These are phyloP conservation scores for Achaetomiella virescens DNA, from an alignment of 495 filamentous ascomycete species.

Conservation along the genomic window DNA sequence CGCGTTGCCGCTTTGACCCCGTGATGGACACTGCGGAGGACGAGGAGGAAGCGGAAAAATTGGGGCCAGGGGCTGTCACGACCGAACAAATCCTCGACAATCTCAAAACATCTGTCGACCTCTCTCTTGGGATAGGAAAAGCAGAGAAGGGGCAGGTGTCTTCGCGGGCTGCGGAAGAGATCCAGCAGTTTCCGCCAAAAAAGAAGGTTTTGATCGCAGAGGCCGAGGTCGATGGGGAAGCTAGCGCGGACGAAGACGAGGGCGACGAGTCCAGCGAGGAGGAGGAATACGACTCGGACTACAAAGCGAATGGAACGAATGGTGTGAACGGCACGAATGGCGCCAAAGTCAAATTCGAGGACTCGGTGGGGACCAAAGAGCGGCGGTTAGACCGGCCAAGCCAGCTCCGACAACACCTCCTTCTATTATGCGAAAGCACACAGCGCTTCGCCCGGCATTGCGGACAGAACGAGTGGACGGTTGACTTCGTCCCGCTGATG, in stretches of 20 bases:
- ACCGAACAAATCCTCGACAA: constrained; percentile 44
- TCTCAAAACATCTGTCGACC: constrained; percentile 32
- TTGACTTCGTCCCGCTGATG: constrained; percentile 68
- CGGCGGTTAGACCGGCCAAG: constrained; percentile 51
- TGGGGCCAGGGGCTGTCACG: constrained; percentile 27
- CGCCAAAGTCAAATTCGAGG: constrained; percentile 31
- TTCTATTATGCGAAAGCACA: constrained; percentile 65
- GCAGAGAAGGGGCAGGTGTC: constrained; percentile 35
- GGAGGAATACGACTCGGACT: constrained; percentile 30
- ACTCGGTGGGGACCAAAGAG: constrained; percentile 27
- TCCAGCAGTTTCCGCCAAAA: constrained; percentile 34
- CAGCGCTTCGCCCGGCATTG: constrained; percentile 60
- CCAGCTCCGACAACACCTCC: constrained; percentile 61
- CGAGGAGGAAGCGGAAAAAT: constrained; percentile 33
- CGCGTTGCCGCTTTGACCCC: constrained; percentile 55
- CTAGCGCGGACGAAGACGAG: constrained; percentile 34
- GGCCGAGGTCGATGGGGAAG: constrained; percentile 26
- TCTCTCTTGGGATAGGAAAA: constrained; percentile 45
- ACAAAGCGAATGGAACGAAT: constrained; percentile 26
- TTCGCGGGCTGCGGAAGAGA: constrained; percentile 35
- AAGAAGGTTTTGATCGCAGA: constrained; percentile 40
- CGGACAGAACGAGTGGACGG: constrained; percentile 65
- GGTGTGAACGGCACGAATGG: constrained; percentile 24
- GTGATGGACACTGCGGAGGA: constrained; percentile 50
- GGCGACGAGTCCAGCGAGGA: constrained; percentile 36